Evolutionary conservation across 2,329 filamentous ascomycete genomes (phyloP), one percentile per base, ranked within the genome.

Genomic region (Drechmeria coniospora): DNA sequence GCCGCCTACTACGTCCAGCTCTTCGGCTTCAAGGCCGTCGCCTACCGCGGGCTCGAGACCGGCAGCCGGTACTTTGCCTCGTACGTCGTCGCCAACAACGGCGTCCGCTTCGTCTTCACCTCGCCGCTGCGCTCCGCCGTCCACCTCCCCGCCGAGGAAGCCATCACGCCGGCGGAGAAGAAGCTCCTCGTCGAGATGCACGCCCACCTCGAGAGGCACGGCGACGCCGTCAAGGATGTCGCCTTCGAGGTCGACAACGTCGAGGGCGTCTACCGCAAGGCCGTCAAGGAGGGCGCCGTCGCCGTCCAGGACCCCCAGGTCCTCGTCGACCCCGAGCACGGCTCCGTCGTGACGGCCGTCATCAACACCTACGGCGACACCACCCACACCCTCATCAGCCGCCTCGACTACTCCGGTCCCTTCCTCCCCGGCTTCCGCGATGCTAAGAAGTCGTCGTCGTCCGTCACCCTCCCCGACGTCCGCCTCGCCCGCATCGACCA

Each of bases 361-460:
- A 87, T 95, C 49, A 69, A 72, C 54, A 94, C 87, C 5, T 95
- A 94, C 49, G 87, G 87, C 40, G 82, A 95, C 57, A 94, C 87
- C 9, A 93, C 83, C 1, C 87, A 95, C 57, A 93, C 87, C 0
- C 69, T 95, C 32, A 74, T 95, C 51, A 74, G 80, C 41, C 74
- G 82, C 24, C 51, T 54, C 25, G 51, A 59, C 23, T 94, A 93
- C 55, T 56, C 51, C 0, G 86, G 86, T 0, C 51, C 64, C 13
- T 95, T 95, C 59, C 63, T 94, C 26, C 87, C 87, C 0, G 83
- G 83, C 7, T 95, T 79, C 61, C 70, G 74, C 24, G 52, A 67
- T 6, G 67, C 65, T 22, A 56, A 50, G 25, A 47, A 48, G 29
- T 39, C 49, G 32, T 49, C 53, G 3, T 45, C 51, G 15, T 52